phyloP scores from a whole-genome alignment of 2,329 filamentous ascomycete genomes.

The Xylaria digitata region DNA sequence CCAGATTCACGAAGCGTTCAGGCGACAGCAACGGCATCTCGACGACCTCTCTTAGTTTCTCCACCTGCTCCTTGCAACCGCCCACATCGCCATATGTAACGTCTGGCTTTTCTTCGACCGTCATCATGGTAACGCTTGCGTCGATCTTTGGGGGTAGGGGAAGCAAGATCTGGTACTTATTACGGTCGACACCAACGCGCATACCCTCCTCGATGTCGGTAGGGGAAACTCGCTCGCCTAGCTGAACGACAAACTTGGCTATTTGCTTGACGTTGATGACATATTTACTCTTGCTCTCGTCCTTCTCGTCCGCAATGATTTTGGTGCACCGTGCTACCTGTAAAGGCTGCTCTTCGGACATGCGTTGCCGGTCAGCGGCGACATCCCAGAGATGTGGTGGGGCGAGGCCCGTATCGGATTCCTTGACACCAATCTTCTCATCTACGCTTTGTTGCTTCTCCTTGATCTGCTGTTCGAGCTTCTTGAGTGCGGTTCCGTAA shows the following conservation, averaged over 20 bases:
- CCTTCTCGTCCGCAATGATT: constrained; percentile 97
- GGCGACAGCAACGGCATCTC: constrained; percentile 98
- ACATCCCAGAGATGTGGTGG: constrained; percentile 99
- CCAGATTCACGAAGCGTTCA: constrained; percentile 97
- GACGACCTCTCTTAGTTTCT: constrained; percentile 98
- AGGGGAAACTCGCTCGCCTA: constrained; percentile 94
- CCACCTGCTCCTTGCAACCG: constrained; percentile 99
- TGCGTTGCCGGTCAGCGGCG: constrained; percentile 95
- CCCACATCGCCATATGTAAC: constrained; percentile 99
- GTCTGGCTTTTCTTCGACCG: constrained; percentile 98
- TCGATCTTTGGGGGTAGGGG: constrained; percentile 98
- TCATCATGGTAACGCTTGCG: constrained; percentile 99
- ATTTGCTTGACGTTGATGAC: constrained; percentile 99
- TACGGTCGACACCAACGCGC: constrained; percentile 97
- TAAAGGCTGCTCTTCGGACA: constrained; percentile 97
- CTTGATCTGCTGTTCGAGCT: constrained; percentile 99
- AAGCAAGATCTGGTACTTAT: constrained; percentile 99
- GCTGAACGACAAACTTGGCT: constrained; percentile 98
- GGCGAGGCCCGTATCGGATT: constrained; percentile 98
- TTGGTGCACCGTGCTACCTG: constrained; percentile 99
- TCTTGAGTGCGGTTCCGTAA: constrained; percentile 93
- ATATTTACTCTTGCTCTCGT: constrained; percentile 98
- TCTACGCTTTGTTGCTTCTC: constrained; percentile 98
- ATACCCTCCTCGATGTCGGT: constrained; percentile 99
- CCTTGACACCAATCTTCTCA: constrained; percentile 96